Conservation (phyloP, 805 yeast genomes). For the Lipomyces yamadae region DNA sequence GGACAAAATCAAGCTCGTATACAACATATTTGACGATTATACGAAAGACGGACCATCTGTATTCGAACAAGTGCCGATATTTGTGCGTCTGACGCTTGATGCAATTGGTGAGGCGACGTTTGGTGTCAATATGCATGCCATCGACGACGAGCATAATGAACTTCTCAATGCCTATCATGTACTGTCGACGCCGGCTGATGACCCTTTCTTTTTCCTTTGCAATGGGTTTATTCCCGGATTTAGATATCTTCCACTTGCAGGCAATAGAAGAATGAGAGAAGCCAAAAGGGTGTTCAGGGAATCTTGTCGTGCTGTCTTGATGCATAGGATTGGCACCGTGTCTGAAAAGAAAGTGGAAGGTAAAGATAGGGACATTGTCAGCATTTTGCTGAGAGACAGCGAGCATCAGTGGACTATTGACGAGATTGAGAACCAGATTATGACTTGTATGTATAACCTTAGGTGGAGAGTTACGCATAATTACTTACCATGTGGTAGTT, state of each 20-base stretch:
- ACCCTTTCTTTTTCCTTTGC: slow-evolving; percentile 15
- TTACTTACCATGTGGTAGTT: slow-evolving; percentile 5
- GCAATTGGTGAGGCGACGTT: slow-evolving; percentile 31
- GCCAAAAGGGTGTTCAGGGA: slow-evolving; percentile 23
- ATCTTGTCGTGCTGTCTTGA: slow-evolving; percentile 16
- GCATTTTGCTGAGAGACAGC: slow-evolving; percentile 24
- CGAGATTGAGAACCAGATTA: slow-evolving; percentile 31
- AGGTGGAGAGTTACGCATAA: background rate
- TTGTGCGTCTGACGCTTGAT: slow-evolving; percentile 30
- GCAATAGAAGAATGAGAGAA: slow-evolving; percentile 18
- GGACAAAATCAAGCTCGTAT: slow-evolving; percentile 13
- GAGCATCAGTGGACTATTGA: slow-evolving; percentile 28
- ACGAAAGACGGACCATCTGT: slow-evolving; percentile 17
- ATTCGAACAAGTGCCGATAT: slow-evolving; percentile 9
- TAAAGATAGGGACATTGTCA: slow-evolving; percentile 30
- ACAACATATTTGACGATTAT: slow-evolving; percentile 15
- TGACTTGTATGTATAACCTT: slow-evolving; percentile 22
- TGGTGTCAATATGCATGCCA: slow-evolving; percentile 30
- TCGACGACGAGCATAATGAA: slow-evolving; percentile 25
- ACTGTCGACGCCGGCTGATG: slow-evolving; percentile 26
- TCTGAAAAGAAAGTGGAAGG: slow-evolving; percentile 21
- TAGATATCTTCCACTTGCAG: slow-evolving; percentile 20
- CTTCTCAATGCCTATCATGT: slow-evolving; percentile 26
- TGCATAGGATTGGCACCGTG: slow-evolving; percentile 14
- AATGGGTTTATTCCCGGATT: slow-evolving; percentile 31